These are phyloP conservation scores for Xylaria bambusicola DNA, from an alignment of 495 filamentous ascomycete genomes.

Conservation along the genomic window DNA sequence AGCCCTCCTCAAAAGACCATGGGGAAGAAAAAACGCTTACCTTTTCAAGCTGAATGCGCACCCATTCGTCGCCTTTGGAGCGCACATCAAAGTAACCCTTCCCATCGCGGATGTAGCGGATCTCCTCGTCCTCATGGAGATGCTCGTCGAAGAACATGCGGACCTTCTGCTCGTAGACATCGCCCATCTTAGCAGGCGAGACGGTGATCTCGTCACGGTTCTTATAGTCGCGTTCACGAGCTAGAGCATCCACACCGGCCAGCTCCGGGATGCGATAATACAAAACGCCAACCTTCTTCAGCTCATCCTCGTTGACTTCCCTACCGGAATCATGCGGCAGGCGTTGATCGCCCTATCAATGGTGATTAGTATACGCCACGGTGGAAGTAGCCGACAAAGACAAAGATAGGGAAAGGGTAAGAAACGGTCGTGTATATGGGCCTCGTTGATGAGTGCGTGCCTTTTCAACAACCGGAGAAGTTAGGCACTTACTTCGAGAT, in stretches of 20 bases:
- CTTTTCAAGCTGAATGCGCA: constrained; percentile 77
- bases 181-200: constrained; percentile 86
- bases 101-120: constrained; percentile 91
- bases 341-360: constrained; percentile 82
- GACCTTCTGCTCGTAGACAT: constrained; percentile 84
- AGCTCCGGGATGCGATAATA: constrained; percentile 70
- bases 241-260: constrained; percentile 68
- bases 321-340: constrained; percentile 83
- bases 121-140: constrained; percentile 98
- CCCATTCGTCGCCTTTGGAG: constrained; percentile 72
- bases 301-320: constrained; percentile 58
- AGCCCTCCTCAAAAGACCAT: too few species aligned
- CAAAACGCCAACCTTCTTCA: constrained; percentile 74
- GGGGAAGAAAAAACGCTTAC: constrained; percentile 45
- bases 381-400: not conserved
- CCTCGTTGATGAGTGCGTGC: too few species aligned
- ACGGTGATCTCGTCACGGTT: constrained; percentile 93
- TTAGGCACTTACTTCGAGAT: constrained; percentile 66
- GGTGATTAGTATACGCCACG: not conserved
- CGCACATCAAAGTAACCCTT: constrained; percentile 93
- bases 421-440: too few species aligned
- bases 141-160: constrained; percentile 93
- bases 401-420: not conserved
- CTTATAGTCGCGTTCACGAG: constrained; percentile 76
- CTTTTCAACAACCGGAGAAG: too few species aligned